Conservation (phyloP, 345 rosid genomes). For the Murraya koenigii region DNA sequence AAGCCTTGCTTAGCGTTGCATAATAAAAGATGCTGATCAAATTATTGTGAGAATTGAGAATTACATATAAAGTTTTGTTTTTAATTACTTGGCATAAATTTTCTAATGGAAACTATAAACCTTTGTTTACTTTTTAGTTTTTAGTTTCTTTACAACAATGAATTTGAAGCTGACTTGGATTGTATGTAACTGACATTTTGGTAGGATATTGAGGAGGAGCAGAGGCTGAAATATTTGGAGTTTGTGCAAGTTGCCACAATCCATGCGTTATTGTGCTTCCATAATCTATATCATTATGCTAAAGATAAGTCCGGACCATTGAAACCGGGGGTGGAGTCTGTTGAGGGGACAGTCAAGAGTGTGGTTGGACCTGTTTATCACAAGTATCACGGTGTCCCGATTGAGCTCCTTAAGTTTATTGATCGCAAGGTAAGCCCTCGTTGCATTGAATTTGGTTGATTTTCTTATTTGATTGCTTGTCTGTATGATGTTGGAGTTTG, state of each 20-base stretch:
- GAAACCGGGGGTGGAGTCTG: slow-evolving; percentile 77
- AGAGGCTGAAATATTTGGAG: slow-evolving; percentile 70
- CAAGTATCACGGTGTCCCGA: slow-evolving; percentile 65
- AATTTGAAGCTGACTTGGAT: neutral
- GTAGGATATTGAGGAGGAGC: slow-evolving; percentile 27
- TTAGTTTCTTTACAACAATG: neutral
- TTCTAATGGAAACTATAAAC: neutral
- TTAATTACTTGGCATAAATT: neutral
- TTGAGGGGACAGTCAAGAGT: slow-evolving; percentile 75
- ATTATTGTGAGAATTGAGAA: neutral
- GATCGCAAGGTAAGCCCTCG: slow-evolving; percentile 63
- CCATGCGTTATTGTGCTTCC: slow-evolving; percentile 51
- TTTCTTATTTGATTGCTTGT: neutral
- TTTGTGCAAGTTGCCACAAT: slow-evolving; percentile 76
- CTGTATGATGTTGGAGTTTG: neutral
- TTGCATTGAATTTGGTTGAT: neutral
- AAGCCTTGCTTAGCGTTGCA: neutral
- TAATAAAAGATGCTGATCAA: neutral
- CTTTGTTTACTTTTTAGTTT: neutral
- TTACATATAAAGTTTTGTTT: too few relatives aligned
- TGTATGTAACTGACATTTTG: neutral
- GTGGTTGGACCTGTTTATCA: slow-evolving; percentile 75
- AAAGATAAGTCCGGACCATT: slow-evolving; percentile 82
- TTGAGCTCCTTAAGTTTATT: slow-evolving; percentile 61
- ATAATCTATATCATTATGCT: slow-evolving; percentile 57